Percentiles rank a stretch among this genome's conserved stretches.
Evolutionary conservation across 1,139 yeast species (phyloP).

Genomic region (Geotrichum cucujoidarum): DNA sequence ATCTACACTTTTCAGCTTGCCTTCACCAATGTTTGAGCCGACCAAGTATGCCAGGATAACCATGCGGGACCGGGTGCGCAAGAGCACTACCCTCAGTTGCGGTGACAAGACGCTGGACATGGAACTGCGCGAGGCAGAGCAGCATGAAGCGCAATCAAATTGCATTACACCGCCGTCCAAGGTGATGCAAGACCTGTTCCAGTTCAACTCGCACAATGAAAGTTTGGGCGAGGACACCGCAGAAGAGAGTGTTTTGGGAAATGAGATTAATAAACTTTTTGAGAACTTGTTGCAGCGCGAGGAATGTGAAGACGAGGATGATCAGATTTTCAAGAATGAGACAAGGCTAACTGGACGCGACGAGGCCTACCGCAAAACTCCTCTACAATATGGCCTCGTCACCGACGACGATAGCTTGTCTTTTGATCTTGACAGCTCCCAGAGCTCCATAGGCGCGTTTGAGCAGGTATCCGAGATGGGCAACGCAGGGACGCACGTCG

Average conservation of each 20-base stretch:
- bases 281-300: slow-evolving; percentile 1
- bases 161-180: slow-evolving; percentile 5
- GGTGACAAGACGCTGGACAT: not conserved
- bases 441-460: too few species aligned
- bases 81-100: not conserved
- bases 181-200: not conserved
- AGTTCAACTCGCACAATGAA: not conserved
- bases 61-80: not conserved
- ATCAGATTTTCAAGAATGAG: too few species aligned
- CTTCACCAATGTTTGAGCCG: too few species aligned
- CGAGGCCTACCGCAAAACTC: too few species aligned
- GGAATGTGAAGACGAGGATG: not conserved
- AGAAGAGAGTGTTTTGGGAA: not conserved
- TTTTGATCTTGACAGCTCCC: too few species aligned
- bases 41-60: too few species aligned
- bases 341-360: too few species aligned
- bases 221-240: not conserved
- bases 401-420: too few species aligned
- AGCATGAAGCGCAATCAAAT: not conserved
- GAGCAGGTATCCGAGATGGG: too few species aligned
- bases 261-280: not conserved
- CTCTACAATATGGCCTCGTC: too few species aligned
- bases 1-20: too few species aligned
- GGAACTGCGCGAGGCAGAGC: not conserved
- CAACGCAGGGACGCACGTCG: not conserved